phyloP scores from a whole-genome alignment of 1,284 basidiomycete genomes.

The Cerrena zonata region DNA sequence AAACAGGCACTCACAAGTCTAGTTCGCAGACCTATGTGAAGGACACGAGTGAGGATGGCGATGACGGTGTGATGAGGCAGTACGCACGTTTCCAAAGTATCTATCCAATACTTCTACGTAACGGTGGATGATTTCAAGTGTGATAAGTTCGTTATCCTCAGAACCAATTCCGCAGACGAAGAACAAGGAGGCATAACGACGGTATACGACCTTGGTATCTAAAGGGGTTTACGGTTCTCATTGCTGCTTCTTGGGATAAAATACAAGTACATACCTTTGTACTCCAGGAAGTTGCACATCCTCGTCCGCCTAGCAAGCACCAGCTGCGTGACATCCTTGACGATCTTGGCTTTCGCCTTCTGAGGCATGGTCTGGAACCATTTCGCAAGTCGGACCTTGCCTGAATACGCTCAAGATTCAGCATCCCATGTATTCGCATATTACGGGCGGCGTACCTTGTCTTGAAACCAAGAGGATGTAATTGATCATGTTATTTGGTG shows the following conservation, averaged over 20 bases:
- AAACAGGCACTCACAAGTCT: constrained; percentile 62
- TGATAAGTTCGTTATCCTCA: constrained; percentile 88
- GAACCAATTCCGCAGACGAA: constrained; percentile 91
- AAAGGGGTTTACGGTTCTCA: constrained; percentile 6
- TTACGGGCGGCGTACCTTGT: constrained; percentile 56
- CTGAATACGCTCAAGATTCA: constrained; percentile 35
- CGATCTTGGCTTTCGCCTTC: constrained; percentile 94
- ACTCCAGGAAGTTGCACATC: constrained; percentile 99
- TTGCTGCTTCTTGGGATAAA: not conserved
- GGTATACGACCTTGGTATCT: constrained; percentile 96
- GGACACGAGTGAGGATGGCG: constrained; percentile 6
- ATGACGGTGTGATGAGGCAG: not conserved
- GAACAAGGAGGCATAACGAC: constrained; percentile 96
- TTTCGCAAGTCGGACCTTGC: constrained; percentile 96
- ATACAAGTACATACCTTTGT: constrained; percentile 68
- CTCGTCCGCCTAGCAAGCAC: constrained; percentile 91
- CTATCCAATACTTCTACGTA: constrained; percentile 98
- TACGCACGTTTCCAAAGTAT: constrained; percentile 93
- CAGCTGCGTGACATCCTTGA: constrained; percentile 98
- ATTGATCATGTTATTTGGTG: constrained; percentile 30
- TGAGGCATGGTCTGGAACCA: constrained; percentile 97
- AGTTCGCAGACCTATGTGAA: constrained; percentile 81
- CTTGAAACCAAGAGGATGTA: constrained; percentile 79
- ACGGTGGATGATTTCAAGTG: constrained; percentile 94
- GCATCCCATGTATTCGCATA: not conserved